phyloP scores from a whole-genome alignment of 768 basidiomycete species.

The Phylloporus rhodoxanthus region DNA sequence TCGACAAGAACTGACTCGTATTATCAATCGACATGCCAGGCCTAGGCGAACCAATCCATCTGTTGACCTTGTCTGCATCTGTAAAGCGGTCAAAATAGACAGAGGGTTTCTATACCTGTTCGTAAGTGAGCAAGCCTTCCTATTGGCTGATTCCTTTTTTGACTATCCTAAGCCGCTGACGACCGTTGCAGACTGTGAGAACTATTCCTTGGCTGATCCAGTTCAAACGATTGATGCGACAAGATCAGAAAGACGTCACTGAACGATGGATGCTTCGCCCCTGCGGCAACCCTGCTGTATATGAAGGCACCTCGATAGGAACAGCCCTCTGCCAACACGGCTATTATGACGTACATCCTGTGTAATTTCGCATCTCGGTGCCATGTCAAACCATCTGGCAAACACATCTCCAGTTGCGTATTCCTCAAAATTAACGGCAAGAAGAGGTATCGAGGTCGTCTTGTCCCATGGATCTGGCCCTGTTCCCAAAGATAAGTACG shows the following conservation, averaged over 20 bases:
- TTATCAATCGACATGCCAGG: conserved; percentile 19
- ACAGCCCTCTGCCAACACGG: background rate
- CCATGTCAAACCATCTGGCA: conserved; percentile 27
- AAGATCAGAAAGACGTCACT: conserved; percentile 33
- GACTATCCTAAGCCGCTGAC: no score
- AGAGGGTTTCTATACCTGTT: no score
- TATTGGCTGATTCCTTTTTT: no score
- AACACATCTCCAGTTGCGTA: conserved; percentile 36
- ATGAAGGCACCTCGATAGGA: background rate
- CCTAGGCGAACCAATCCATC: conserved; percentile 23
- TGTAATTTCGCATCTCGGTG: conserved; percentile 10
- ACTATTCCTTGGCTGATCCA: no score
- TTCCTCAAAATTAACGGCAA: conserved; percentile 40
- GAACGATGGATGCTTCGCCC: conserved; percentile 31
- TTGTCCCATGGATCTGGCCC: conserved; percentile 26
- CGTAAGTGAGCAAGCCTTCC: no score
- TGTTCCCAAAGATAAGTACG: conserved; percentile 3
- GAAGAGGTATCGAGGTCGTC: conserved; percentile 27
- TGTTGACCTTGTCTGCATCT: conserved; percentile 25
- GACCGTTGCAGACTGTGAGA: no score
- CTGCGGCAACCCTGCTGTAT: conserved; percentile 25
- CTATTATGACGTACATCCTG: conserved; percentile 8
- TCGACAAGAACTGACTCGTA: conserved; percentile 16
- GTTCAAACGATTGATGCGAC: no score
- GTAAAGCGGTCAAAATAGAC: no score